Evolutionary conservation across 2,329 filamentous ascomycete species (phyloP).

Genomic region (Fusarium sarcochroum): DNA sequence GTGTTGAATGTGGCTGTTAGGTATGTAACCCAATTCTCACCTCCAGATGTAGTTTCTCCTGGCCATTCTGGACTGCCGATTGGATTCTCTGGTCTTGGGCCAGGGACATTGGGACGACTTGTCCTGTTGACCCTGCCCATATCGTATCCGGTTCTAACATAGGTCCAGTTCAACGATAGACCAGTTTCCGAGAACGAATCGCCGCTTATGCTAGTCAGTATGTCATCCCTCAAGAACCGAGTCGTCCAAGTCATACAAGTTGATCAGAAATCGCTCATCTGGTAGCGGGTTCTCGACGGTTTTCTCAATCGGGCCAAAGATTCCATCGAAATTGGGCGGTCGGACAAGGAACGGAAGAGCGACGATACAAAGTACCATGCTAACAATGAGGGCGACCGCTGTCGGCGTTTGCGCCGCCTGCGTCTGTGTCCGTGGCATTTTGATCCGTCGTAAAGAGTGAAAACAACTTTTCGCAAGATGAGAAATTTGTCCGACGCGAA

Average conservation of each 20-base stretch:
- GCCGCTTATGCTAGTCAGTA: slow-evolving; percentile 9
- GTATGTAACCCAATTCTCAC: slow-evolving; percentile 16
- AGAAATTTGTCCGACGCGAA: background rate
- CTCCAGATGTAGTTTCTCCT: slow-evolving; percentile 7
- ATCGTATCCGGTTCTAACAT: background rate
- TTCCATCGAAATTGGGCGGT: background rate
- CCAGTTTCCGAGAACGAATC: slow-evolving; percentile 13
- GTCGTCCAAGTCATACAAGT: background rate
- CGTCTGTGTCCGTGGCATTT: background rate
- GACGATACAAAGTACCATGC: background rate
- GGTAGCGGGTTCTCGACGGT: background rate
- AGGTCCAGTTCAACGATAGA: background rate
- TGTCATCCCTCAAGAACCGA: too few relatives aligned
- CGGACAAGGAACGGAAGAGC: background rate
- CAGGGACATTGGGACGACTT: background rate
- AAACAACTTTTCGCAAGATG: background rate
- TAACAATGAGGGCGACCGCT: background rate
- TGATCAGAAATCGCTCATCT: background rate
- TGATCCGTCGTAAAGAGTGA: background rate
- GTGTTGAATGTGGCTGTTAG: slow-evolving; percentile 11
- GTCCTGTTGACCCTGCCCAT: background rate
- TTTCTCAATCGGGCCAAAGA: background rate
- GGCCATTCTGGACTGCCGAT: slow-evolving; percentile 23
- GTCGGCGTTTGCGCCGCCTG: background rate
- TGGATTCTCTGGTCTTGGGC: slow-evolving; percentile 10